A percentile compares a stretch with the other conserved stretches of the same genome.
These are phyloP conservation scores for Saprolegnia parasitica DNA, from an alignment of 352 stramenopile genomes.

Conservation along the genomic window DNA sequence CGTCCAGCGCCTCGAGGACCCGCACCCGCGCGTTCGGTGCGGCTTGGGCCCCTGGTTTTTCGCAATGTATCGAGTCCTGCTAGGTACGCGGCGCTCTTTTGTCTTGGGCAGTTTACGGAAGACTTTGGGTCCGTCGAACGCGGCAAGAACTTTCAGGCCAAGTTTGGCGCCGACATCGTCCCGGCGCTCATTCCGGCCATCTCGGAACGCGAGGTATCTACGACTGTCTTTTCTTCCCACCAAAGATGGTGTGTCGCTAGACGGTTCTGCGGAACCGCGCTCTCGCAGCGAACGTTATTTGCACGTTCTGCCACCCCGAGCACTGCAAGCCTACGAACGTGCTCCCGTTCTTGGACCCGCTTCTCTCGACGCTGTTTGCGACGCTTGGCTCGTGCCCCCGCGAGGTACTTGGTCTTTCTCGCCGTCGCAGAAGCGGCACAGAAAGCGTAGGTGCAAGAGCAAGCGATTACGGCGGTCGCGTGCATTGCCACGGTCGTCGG, in stretches of 20 bases:
- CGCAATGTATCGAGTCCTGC: not conserved
- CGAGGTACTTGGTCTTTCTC: conserved; percentile 32
- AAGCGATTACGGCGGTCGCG: conserved; percentile 81
- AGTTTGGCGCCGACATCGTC: conserved; percentile 61
- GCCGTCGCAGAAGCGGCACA: not conserved
- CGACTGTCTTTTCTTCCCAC: conserved; percentile 3
- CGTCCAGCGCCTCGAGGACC: conserved; percentile 57
- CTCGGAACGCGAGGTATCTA: conserved; percentile 13
- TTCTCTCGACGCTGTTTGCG: conserved; percentile 79
- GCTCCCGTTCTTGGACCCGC: conserved; percentile 48
- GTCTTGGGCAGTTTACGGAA: conserved; percentile 73
- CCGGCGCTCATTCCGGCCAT: conserved; percentile 64
- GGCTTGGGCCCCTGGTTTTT: not conserved
- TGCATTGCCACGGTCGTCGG: conserved; percentile 82
- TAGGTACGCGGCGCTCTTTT: conserved; percentile 58
- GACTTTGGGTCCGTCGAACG: conserved; percentile 81
- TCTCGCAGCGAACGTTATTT: conserved; percentile 67
- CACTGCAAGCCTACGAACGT: conserved; percentile 81
- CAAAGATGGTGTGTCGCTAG: conserved; percentile 25
- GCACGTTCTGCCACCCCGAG: conserved; percentile 84
- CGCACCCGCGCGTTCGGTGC: conserved; percentile 76
- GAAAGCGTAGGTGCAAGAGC: conserved; percentile 62
- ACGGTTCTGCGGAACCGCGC: conserved; percentile 66
- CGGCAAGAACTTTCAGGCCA: conserved; percentile 84
- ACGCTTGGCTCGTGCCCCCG: conserved; percentile 65